Conservation (phyloP, 805 yeast genomes). For the Torulaspora quercuum region DNA sequence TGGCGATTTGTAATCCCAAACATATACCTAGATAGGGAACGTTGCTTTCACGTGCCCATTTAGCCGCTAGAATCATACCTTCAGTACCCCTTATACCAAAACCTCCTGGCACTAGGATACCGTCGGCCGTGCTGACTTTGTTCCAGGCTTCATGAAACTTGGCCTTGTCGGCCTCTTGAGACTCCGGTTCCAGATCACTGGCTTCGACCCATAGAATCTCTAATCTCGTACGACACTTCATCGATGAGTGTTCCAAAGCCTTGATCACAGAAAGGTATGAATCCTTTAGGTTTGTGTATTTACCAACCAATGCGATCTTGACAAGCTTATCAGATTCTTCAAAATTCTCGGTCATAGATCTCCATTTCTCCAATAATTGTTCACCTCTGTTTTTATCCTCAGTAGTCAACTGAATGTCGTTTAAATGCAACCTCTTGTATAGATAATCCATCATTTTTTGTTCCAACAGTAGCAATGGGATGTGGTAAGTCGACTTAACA, state of each 20-base stretch:
- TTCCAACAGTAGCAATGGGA: slow-evolving; percentile 84
- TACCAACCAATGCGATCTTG: slow-evolving; percentile 94
- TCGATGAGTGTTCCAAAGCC: slow-evolving; percentile 90
- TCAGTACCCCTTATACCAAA: slow-evolving; percentile 96
- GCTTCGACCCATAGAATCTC: slow-evolving; percentile 97
- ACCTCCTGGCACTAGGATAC: slow-evolving; percentile 97
- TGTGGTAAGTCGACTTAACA: slow-evolving; percentile 95
- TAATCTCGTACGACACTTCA: slow-evolving; percentile 80
- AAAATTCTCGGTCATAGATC: slow-evolving; percentile 66
- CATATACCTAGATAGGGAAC: slow-evolving; percentile 96
- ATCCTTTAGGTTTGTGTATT: slow-evolving; percentile 93
- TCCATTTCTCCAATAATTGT: slow-evolving; percentile 73
- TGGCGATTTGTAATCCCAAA: slow-evolving; percentile 95
- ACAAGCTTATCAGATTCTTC: slow-evolving; percentile 84
- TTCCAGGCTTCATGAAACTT: slow-evolving; percentile 96
- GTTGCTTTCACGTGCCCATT: slow-evolving; percentile 95
- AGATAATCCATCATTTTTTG: slow-evolving; percentile 79
- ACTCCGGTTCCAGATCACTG: slow-evolving; percentile 75
- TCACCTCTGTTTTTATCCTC: slow-evolving; percentile 65
- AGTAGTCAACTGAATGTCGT: slow-evolving; percentile 43
- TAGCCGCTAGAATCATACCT: slow-evolving; percentile 96
- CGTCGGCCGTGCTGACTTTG: slow-evolving; percentile 86
- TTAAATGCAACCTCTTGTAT: slow-evolving; percentile 61
- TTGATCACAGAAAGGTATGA: slow-evolving; percentile 92
- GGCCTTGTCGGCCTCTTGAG: slow-evolving; percentile 60